phyloP scores from a whole-genome alignment of 768 basidiomycete genomes.

The Termitomyces sp. region DNA sequence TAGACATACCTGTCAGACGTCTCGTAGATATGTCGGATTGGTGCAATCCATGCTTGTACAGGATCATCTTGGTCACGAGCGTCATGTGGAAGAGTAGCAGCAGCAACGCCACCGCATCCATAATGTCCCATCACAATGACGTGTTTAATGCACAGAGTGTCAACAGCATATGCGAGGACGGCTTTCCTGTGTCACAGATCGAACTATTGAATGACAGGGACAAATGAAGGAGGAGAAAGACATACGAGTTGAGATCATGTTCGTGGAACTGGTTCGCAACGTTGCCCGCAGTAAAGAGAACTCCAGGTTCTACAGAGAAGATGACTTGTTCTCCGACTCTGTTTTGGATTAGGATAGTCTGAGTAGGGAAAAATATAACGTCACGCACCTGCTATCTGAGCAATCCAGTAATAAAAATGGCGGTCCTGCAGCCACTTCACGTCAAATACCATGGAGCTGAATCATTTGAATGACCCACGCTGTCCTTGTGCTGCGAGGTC shows the following conservation, averaged over 20 bases:
- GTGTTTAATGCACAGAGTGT: slow-evolving; percentile 29
- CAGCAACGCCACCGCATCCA: slow-evolving; percentile 36
- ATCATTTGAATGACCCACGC: background rate
- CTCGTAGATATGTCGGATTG: slow-evolving; percentile 31
- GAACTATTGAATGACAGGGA: background rate
- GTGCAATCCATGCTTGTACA: slow-evolving; percentile 34
- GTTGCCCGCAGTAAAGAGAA: slow-evolving; percentile 31
- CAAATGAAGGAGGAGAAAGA: background rate
- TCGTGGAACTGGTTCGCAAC: slow-evolving; percentile 34
- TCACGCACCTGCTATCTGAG: slow-evolving; percentile 26
- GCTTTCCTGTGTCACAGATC: slow-evolving; percentile 18
- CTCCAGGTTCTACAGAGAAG: slow-evolving; percentile 33
- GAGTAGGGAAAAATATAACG: background rate
- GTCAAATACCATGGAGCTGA: background rate
- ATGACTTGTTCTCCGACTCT: slow-evolving; percentile 30
- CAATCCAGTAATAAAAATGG: slow-evolving; percentile 36
- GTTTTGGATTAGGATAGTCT: background rate
- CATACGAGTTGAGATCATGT: slow-evolving; percentile 30
- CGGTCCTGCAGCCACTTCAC: slow-evolving; percentile 14
- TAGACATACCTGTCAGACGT: slow-evolving; percentile 24
- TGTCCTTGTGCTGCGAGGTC: slow-evolving; percentile 12
- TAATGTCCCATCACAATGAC: slow-evolving; percentile 40
- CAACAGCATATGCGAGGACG: slow-evolving; percentile 33
- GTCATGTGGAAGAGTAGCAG: slow-evolving; percentile 15
- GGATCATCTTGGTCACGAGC: slow-evolving; percentile 17